These are phyloP conservation scores for Phytophthora ramorum DNA, from an alignment of 352 stramenopile species.

Conservation along the genomic window DNA sequence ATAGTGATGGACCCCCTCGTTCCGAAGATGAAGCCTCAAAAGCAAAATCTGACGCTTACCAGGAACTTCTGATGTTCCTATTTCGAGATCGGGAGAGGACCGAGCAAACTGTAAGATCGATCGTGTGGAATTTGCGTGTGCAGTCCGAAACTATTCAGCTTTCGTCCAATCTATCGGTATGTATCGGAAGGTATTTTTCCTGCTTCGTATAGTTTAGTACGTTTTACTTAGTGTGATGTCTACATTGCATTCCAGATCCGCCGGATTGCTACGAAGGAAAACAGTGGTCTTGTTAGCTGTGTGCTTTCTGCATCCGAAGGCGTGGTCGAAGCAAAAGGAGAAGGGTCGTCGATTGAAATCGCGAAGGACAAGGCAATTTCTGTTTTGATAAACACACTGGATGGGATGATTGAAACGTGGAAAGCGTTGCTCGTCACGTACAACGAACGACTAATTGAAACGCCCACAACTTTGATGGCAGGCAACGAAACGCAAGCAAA, in stretches of 20 bases:
- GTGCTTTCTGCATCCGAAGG: constrained; percentile 42
- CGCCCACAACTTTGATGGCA: constrained; percentile 67
- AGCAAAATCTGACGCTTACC: constrained; percentile 61
- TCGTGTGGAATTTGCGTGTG: constrained; percentile 54
- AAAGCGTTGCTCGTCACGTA: constrained; percentile 55
- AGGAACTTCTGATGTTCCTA: constrained; percentile 63
- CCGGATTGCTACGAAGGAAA: constrained; percentile 25
- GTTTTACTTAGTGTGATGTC: constrained; percentile 6
- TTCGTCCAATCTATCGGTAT: constrained; percentile 40
- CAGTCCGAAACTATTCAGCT: constrained; percentile 30
- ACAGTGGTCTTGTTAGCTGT: constrained; percentile 36
- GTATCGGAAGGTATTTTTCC: constrained; percentile 2
- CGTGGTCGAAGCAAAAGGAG: constrained; percentile 36
- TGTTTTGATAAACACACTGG: constrained; percentile 44
- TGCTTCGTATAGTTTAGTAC: not conserved
- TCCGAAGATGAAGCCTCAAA: constrained; percentile 46
- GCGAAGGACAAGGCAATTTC: constrained; percentile 41
- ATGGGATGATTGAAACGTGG: constrained; percentile 61
- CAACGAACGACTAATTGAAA: constrained; percentile 45
- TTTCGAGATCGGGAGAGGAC: constrained; percentile 56
- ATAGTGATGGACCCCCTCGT: constrained; percentile 24
- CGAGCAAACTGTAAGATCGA: constrained; percentile 33
- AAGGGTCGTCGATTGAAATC: constrained; percentile 39
- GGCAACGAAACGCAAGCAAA: constrained; percentile 70
- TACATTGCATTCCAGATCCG: constrained; percentile 25